Base-by-base conservation (phyloP, 208 protist genomes). In the Trypanosoma boissoni region DNA sequence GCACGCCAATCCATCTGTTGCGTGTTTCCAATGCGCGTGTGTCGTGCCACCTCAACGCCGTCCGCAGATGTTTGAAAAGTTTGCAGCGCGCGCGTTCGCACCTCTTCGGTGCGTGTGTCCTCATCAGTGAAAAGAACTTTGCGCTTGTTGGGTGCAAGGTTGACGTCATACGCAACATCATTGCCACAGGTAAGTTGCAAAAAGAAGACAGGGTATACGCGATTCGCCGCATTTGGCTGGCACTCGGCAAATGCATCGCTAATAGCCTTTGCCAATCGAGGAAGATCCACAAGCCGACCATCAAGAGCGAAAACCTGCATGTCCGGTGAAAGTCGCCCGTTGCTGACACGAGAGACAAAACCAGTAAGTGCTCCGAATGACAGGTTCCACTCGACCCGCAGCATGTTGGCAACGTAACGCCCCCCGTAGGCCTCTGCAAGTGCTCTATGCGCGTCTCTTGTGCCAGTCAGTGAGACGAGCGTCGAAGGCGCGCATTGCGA, bases 361-460 rank as follows among this genome's bases (percentile, higher is more conserved):
- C 88, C 88, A 12, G 18, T 59, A 14, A 91, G 26, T n/a, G 64
- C 69, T 20, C 73, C 84, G 62, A 84, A 85, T 9, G 78, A 75
- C 9, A 72, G 58, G 10, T 20, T 20, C 85, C 88, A 95, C 48
- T 72, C 26, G 10, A 95, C 83, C 8, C 52, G 64, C 48, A 46
- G 61, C 76, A 92, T 82, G 42, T 63, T 55, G 7, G 72, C 62
- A 4, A 89, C 56, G 42, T 76, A 80, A 20, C 76, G 72, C 10
- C 85, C 88, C 16, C 88, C 88, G 73, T 92, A 95, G 9, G 81
- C 83, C 54, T 95, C 88, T 23, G 77, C 80, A 44, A 88, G 49
- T 23, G 75, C 78, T 37, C 83, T 80, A 28, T 68, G 77, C 9
- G 76, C 50, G 42, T 90, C 83, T 34, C 63, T 67, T 18, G 82